Conservation (phyloP, 2,329 filamentous ascomycete genomes). For the Colletotrichum scovillei region DNA sequence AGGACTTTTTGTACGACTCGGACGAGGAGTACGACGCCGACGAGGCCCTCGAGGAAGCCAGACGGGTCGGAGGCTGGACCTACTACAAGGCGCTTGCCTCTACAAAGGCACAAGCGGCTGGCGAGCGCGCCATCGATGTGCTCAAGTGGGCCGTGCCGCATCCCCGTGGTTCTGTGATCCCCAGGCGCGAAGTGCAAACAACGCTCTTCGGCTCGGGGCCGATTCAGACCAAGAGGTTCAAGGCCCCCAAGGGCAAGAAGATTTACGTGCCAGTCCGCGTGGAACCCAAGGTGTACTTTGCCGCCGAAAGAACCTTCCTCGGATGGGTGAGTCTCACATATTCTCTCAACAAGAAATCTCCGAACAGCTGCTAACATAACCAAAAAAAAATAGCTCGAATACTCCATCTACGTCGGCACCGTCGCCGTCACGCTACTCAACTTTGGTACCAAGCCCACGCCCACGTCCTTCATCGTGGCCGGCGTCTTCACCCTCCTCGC, state of each 20-base stretch:
- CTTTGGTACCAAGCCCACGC: constrained; percentile 72
- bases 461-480: constrained; percentile 73
- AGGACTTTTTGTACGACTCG: constrained; percentile 92
- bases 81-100: constrained; percentile 74
- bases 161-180: constrained; percentile 66
- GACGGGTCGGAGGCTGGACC: constrained; percentile 78
- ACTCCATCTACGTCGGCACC: constrained; percentile 91
- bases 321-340: constrained; percentile 76
- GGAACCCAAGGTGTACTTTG: constrained; percentile 98
- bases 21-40: constrained; percentile 83
- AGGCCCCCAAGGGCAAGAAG: constrained; percentile 84
- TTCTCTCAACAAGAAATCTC: background rate
- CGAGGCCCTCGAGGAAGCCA: constrained; percentile 82
- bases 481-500: constrained; percentile 87
- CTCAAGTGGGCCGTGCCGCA: constrained; percentile 65
- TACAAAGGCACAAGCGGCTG: constrained; percentile 56
- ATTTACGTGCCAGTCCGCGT: constrained; percentile 97
- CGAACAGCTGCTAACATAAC: constrained; percentile 37
- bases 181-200: constrained; percentile 64
- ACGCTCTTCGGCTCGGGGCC: constrained; percentile 66
- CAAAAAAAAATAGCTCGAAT: constrained; percentile 76
- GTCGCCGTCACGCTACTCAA: constrained; percentile 88
- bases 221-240: constrained; percentile 71
- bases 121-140: constrained; percentile 53
- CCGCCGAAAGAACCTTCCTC: constrained; percentile 94